phyloP scores from a whole-genome alignment of 2,329 filamentous ascomycete genomes.

The Dactylellina parvicollis region DNA sequence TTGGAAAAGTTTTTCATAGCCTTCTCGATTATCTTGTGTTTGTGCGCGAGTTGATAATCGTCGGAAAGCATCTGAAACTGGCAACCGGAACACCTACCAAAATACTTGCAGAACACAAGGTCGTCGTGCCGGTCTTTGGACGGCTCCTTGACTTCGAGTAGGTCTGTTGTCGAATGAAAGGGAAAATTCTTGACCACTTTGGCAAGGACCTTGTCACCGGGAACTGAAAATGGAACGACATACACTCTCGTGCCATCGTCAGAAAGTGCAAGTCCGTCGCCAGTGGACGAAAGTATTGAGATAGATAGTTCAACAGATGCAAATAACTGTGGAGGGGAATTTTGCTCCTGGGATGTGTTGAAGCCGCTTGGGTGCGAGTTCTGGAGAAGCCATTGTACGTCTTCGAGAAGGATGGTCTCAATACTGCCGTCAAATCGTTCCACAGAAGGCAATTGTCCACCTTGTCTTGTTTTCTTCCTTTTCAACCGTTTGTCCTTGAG shows the following conservation, averaged over 20 bases:
- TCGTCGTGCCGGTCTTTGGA: constrained; percentile 80
- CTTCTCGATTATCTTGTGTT: constrained; percentile 86
- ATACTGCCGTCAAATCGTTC: constrained; percentile 20
- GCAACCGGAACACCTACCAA: constrained; percentile 85
- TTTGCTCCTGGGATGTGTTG: constrained; percentile 31
- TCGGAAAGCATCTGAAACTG: constrained; percentile 98
- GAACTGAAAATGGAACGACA: constrained; percentile 86
- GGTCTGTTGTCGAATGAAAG: constrained; percentile 81
- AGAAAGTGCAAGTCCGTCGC: constrained; percentile 85
- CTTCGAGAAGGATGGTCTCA: constrained; percentile 30
- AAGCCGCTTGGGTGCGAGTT: not conserved
- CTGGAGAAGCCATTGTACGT: constrained; percentile 24
- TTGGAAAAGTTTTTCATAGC: constrained; percentile 92
- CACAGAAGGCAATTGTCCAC: not conserved
- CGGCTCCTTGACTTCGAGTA: constrained; percentile 78
- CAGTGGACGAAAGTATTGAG: constrained; percentile 83
- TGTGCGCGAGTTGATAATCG: constrained; percentile 82
- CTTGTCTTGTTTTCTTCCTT: constrained; percentile 19
- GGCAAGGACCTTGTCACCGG: constrained; percentile 81
- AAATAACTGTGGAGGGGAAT: constrained; percentile 68
- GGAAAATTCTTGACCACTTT: constrained; percentile 80
- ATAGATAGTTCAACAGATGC: constrained; percentile 85
- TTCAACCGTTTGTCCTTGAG: constrained; percentile 13
- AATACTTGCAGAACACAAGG: constrained; percentile 84
- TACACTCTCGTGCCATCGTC: constrained; percentile 76